Conservation (phyloP, 225 moss, liverwort and hornwort species). For the Lunularia cruciata region DNA sequence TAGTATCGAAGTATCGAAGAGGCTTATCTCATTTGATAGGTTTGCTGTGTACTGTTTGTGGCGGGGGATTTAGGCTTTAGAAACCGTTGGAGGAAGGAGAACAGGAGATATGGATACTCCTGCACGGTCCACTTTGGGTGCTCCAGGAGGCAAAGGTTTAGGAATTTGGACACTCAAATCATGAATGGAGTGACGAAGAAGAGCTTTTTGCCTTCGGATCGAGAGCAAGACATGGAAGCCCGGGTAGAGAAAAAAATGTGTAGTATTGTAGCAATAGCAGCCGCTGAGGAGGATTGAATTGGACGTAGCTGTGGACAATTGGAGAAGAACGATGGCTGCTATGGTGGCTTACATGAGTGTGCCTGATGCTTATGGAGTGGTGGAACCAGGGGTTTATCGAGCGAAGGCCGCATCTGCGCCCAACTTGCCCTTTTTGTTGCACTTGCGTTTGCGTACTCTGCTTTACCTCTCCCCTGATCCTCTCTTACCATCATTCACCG, state of each 20-base stretch:
- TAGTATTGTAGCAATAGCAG: too few species aligned
- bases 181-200: slow-evolving; percentile 4
- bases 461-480: slow-evolving; percentile 77
- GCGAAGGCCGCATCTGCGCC: slow-evolving; percentile 79
- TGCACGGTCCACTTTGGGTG: background rate
- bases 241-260: background rate
- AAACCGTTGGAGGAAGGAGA: background rate
- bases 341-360: slow-evolving; percentile 91
- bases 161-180: background rate
- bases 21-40: background rate
- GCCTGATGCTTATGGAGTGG: slow-evolving; percentile 88
- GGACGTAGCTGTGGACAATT: background rate
- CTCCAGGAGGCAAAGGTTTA: background rate
- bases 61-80: background rate
- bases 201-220: background rate
- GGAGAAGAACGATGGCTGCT: slow-evolving; percentile 29
- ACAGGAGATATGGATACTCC: background rate
- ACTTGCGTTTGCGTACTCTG: slow-evolving; percentile 76
- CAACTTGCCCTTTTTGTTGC: slow-evolving; percentile 81
- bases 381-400: slow-evolving; percentile 90
- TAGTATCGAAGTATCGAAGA: too few species aligned
- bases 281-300: background rate
- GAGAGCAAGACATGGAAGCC: background rate
- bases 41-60: background rate
- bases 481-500: slow-evolving; percentile 60